Evolutionary conservation across 257 asterid genomes (phyloP), one percentile per base, ranked within the genome.

Genomic region (Solanum paucissectum): DNA sequence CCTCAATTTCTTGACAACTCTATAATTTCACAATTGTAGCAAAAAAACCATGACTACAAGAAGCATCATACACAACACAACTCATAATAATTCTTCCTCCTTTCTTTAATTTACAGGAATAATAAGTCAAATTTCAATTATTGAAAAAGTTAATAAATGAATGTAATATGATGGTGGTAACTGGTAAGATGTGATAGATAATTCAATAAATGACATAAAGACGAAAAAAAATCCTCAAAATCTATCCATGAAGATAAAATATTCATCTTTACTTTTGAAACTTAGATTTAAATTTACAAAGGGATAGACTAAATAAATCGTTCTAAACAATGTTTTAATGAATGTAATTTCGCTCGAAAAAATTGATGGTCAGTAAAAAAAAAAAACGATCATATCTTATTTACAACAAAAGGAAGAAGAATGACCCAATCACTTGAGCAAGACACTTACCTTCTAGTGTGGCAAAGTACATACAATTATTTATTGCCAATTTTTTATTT

Each of bases 301-400:
- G 33, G 18, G 1, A 5, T 25, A 25, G 9, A 25, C 0, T 25
- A 25, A 64, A 12, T 2, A n/a, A 64, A 23, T 64, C 3, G 1
- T 11, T 64, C 0, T n/a, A 0, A 64, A 25, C 16, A 25, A n/a
- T 64, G 7, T n/a, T 62, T n/a, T n/a, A n/a, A 23, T n/a, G 16
- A 4, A 62, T 16, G 12, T 0, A 7, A 62, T 62, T 12, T n/a
- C 0, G 3, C 3, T 1, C 0, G 1, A n/a, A 62, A 62, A 23
- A n/a, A 23, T 62, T 62, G 1, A 10, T 4, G 16, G 1, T 62
- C 6, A 23, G 11, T 5, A 9, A n/a, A n/a, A n/a, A n/a, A n/a
- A n/a, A n/a, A n/a, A n/a, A n/a, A n/a, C 7, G 1, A 9, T 23
- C 6, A 0, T 2, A 60, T 9, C 13, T 23, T 60, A 23, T 60